These are phyloP conservation scores for Acanthamoeba quina DNA, from an alignment of 208 protist species.

Conservation along the genomic window DNA sequence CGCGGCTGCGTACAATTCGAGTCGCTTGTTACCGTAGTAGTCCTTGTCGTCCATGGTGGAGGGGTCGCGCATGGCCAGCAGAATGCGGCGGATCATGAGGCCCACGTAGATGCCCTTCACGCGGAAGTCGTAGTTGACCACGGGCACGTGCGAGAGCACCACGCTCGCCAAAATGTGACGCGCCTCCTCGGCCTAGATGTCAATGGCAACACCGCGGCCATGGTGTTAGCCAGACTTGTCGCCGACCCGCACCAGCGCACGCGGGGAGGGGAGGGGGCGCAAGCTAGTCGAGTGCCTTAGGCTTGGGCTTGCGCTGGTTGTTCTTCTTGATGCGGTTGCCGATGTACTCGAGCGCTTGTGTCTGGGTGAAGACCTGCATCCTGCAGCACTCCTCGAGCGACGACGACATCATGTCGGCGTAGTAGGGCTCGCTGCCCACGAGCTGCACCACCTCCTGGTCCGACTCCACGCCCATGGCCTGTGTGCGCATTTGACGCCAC, in stretches of 20 bases:
- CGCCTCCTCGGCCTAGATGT: constrained; percentile 87
- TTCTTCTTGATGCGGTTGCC: constrained; percentile 79
- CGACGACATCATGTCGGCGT: constrained; percentile 88
- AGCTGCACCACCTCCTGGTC: constrained; percentile 99
- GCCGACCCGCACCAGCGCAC: too few relatives aligned
- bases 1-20: constrained; percentile 89
- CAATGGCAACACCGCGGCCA: neutral
- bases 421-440: constrained; percentile 95
- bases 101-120: constrained; percentile 98
- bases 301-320: constrained; percentile 54
- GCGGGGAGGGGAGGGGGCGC: neutral
- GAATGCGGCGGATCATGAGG: constrained; percentile 98
- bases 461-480: constrained; percentile 97
- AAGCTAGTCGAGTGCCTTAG: constrained; percentile 35
- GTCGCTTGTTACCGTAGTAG: constrained; percentile 99
- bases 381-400: constrained; percentile 93
- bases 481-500: too few relatives aligned
- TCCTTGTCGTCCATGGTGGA: constrained; percentile 97
- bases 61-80: constrained; percentile 94
- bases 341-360: constrained; percentile 96
- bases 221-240: neutral
- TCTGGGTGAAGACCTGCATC: constrained; percentile 93
- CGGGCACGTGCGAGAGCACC: constrained; percentile 95
- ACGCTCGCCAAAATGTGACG: constrained; percentile 89
- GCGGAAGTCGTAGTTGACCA: constrained; percentile 96